phyloP scores from a whole-genome alignment of 2,329 filamentous ascomycete species.

The Malbranchea cinnamomea region DNA sequence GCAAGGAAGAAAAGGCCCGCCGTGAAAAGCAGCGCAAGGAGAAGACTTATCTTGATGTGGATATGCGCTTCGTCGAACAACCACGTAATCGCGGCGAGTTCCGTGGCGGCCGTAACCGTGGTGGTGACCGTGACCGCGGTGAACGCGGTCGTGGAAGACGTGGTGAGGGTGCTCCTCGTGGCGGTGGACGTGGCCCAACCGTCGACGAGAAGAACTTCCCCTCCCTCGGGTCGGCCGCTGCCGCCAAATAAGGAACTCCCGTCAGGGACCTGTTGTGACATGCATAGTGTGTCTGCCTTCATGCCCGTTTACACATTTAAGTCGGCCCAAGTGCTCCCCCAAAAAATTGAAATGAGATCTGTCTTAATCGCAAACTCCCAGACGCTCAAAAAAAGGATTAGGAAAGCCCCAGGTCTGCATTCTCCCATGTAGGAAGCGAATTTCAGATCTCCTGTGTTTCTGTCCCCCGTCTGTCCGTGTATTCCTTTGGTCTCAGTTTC shows the following conservation, averaged over 20 bases:
- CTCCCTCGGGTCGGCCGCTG: slow-evolving; percentile 21
- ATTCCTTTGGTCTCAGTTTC: no score
- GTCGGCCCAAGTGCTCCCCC: no score
- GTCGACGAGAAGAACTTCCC: slow-evolving; percentile 34
- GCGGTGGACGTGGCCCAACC: slow-evolving; percentile 17
- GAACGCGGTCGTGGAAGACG: slow-evolving; percentile 33
- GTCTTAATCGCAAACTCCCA: no score
- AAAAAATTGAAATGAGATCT: no score
- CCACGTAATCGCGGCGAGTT: slow-evolving; percentile 39
- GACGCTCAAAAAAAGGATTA: no score
- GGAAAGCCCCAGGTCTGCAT: no score
- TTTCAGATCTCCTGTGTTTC: no score
- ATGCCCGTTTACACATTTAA: no score
- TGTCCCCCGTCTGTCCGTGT: no score
- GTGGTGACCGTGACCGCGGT: slow-evolving; percentile 25
- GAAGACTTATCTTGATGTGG: slow-evolving; percentile 80
- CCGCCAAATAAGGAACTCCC: slow-evolving; percentile 21
- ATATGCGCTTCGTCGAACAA: slow-evolving; percentile 65
- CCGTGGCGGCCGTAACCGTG: slow-evolving; percentile 32
- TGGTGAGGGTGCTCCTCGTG: slow-evolving; percentile 21
- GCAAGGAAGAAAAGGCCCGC: slow-evolving; percentile 56
- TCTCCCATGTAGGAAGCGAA: no score
- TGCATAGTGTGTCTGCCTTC: no score
- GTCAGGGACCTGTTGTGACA: no score
- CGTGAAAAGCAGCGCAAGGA: slow-evolving; percentile 82